phyloP scores from a whole-genome alignment of 768 basidiomycete genomes.

The Cubamyces sp. region DNA sequence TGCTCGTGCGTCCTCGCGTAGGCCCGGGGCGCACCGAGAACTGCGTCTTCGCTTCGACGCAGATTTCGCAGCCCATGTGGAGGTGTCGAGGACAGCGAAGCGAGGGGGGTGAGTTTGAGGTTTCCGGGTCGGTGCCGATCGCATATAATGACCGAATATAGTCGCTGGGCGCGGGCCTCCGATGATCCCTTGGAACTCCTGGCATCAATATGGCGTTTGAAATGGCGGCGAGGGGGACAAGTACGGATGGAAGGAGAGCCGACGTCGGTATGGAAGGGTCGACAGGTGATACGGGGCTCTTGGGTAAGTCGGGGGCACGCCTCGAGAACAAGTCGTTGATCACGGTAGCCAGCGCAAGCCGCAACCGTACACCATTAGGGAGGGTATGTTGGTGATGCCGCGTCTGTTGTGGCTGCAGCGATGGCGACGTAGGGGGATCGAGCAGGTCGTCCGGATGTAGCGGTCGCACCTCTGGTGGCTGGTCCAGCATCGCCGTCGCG shows the following conservation, averaged over 20 bases:
- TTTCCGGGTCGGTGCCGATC: constrained; percentile 62
- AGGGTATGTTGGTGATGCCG: constrained; percentile 59
- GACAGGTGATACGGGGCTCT: constrained; percentile 23
- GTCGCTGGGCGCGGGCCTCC: constrained; percentile 33
- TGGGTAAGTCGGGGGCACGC: constrained; percentile 51
- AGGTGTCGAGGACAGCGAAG: constrained; percentile 76
- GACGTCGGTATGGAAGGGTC: constrained; percentile 30
- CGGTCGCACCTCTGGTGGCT: constrained; percentile 69
- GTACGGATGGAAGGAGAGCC: constrained; percentile 37
- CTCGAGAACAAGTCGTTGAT: constrained; percentile 84
- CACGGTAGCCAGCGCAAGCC: constrained; percentile 74
- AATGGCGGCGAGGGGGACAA: constrained; percentile 31
- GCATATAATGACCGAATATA: constrained; percentile 58
- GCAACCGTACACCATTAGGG: constrained; percentile 80
- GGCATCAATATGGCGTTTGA: constrained; percentile 12
- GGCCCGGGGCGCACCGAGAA: constrained; percentile 18
- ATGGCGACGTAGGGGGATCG: constrained; percentile 57
- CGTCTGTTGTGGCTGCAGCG: constrained; percentile 39
- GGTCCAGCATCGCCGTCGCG: constrained; percentile 77
- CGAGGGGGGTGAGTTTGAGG: constrained; percentile 63
- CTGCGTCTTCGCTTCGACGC: constrained; percentile 59
- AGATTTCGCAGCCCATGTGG: constrained; percentile 74
- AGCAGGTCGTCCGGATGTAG: constrained; percentile 56
- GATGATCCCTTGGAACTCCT: constrained; percentile 13
- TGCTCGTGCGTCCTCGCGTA: constrained; percentile 12